phyloP scores from a whole-genome alignment of 352 stramenopile species.

The Phytophthora brassicae region DNA sequence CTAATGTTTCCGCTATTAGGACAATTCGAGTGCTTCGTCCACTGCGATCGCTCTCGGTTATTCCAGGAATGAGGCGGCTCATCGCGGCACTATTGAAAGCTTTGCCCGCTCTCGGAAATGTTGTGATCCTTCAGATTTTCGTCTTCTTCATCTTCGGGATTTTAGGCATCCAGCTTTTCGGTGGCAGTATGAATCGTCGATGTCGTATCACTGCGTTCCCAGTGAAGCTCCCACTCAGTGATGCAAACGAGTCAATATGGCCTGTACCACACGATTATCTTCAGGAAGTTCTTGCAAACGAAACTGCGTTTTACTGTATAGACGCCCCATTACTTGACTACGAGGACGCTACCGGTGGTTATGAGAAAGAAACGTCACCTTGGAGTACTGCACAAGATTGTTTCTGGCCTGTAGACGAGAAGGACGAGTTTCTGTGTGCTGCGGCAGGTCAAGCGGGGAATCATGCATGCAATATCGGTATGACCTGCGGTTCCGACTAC shows the following conservation, averaged over 20 bases:
- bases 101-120: slow-evolving; percentile 83
- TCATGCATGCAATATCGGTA: slow-evolving; percentile 41
- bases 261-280: slow-evolving; percentile 57
- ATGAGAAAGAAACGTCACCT: slow-evolving; percentile 68
- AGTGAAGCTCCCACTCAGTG: slow-evolving; percentile 49
- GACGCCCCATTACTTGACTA: slow-evolving; percentile 47
- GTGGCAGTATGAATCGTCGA: slow-evolving; percentile 74
- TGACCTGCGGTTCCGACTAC: slow-evolving; percentile 69
- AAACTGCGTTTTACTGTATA: slow-evolving; percentile 41
- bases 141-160: slow-evolving; percentile 93
- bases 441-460: slow-evolving; percentile 42
- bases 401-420: slow-evolving; percentile 91
- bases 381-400: slow-evolving; percentile 77
- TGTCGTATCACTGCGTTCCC: slow-evolving; percentile 82
- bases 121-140: slow-evolving; percentile 90
- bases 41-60: slow-evolving; percentile 86
- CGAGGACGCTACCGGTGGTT: slow-evolving; percentile 39
- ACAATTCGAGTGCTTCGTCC: slow-evolving; percentile 89
- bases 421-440: slow-evolving; percentile 78
- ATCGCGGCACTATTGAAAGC: slow-evolving; percentile 86
- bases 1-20: slow-evolving; percentile 80
- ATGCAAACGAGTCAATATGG: slow-evolving; percentile 42
- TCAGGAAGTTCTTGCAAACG: slow-evolving; percentile 36
- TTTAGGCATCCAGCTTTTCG: slow-evolving; percentile 88
- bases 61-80: slow-evolving; percentile 77